Conservation (phyloP, 1,284 basidiomycete species). For the Cystobasidiaceae sp. region DNA sequence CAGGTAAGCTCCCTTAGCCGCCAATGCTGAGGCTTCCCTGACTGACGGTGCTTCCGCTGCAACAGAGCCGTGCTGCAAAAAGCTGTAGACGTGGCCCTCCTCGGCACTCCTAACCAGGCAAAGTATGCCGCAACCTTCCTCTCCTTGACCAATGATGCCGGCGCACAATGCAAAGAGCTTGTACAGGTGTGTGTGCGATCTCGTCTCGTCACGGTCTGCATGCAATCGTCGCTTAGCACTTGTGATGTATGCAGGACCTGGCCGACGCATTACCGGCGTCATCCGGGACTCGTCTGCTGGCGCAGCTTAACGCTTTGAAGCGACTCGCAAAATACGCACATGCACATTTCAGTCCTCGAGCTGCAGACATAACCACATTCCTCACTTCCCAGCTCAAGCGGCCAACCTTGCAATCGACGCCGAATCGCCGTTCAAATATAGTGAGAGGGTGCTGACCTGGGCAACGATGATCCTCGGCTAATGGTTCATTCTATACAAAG, state of each 20-base stretch:
- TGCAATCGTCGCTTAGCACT: neutral
- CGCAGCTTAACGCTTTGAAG: slow-evolving; percentile 64
- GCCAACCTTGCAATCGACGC: neutral
- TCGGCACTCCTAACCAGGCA: slow-evolving; percentile 63
- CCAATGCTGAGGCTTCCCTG: neutral
- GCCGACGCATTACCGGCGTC: slow-evolving; percentile 55
- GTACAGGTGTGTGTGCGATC: slow-evolving; percentile 57
- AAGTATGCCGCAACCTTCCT: slow-evolving; percentile 83
- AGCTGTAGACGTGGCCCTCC: slow-evolving; percentile 58
- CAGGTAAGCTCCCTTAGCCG: slow-evolving; percentile 54
- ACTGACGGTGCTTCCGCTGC: neutral
- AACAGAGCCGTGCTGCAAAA: slow-evolving; percentile 56
- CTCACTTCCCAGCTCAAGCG: slow-evolving; percentile 52
- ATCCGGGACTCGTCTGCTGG: slow-evolving; percentile 57
- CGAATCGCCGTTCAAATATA: neutral
- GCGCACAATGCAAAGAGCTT: slow-evolving; percentile 54
- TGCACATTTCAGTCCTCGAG: slow-evolving; percentile 68
- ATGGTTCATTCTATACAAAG: neutral
- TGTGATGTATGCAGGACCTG: slow-evolving; percentile 54
- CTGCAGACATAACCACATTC: slow-evolving; percentile 67
- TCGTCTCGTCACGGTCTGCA: neutral
- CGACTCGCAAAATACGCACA: slow-evolving; percentile 64
- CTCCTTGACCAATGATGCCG: slow-evolving; percentile 50
- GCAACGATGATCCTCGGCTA: neutral
- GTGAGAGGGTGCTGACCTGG: neutral